Evolutionary conservation across 2,329 filamentous ascomycete genomes (phyloP).

Genomic region (Nannizziopsis barbatae): DNA sequence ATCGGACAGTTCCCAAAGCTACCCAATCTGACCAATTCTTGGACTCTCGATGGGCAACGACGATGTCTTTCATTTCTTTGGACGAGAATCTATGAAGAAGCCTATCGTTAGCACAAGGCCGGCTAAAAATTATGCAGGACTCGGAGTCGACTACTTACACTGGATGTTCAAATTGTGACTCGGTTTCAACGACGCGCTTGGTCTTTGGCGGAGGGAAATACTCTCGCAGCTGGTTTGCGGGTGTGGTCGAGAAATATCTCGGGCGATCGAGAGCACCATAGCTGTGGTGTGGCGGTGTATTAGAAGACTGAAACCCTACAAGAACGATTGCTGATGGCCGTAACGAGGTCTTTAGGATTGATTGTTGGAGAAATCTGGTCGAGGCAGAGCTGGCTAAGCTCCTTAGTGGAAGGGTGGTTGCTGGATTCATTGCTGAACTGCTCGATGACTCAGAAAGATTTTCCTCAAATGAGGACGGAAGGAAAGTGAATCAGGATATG

Average conservation of each 20-base stretch:
- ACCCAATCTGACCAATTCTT: slow-evolving; percentile 63
- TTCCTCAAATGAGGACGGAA: slow-evolving; percentile 2
- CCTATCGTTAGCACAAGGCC: neutral
- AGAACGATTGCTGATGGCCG: slow-evolving; percentile 1
- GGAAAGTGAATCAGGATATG: neutral
- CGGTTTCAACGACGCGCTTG: slow-evolving; percentile 52
- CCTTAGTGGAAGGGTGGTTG: slow-evolving; percentile 7
- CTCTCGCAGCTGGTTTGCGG: slow-evolving; percentile 29
- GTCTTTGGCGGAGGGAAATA: slow-evolving; percentile 52
- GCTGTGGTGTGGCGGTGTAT: slow-evolving; percentile 1
- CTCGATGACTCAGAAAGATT: neutral
- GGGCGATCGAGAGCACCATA: slow-evolving; percentile 12
- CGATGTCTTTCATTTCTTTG: slow-evolving; percentile 63
- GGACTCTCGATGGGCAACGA: slow-evolving; percentile 64
- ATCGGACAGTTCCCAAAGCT: slow-evolving; percentile 64
- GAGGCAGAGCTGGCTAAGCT: slow-evolving; percentile 11
- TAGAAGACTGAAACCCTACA: slow-evolving; percentile 9
- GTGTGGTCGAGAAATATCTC: slow-evolving; percentile 31
- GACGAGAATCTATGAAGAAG: slow-evolving; percentile 49
- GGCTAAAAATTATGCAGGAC: neutral
- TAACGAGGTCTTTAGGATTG: slow-evolving; percentile 7
- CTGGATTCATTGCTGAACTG: slow-evolving; percentile 7
- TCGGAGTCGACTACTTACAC: slow-evolving; percentile 29
- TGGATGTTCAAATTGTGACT: slow-evolving; percentile 58
- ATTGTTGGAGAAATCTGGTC: slow-evolving; percentile 12